Percentiles rank a stretch among this genome's conserved stretches.
Evolutionary conservation across 1,284 basidiomycete genomes (phyloP).

Genomic region (Abortiporus biennis): DNA sequence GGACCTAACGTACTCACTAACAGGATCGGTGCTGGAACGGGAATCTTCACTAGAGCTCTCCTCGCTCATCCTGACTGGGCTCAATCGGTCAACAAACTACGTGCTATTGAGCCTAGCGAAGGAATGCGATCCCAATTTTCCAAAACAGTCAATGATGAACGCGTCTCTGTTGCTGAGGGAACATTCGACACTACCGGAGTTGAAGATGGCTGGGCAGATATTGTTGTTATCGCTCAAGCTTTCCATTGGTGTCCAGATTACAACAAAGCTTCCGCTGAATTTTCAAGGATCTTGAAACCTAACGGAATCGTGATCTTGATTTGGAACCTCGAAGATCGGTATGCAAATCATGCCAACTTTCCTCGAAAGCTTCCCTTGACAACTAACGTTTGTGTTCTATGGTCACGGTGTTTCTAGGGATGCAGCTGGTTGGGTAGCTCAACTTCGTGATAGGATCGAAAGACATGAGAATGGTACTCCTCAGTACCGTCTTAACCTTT

Average conservation of each 20-base stretch:
- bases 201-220: conserved; percentile 63
- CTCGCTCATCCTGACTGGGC: conserved; percentile 56
- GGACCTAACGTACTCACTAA: not conserved
- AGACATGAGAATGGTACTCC: conserved; percentile 60
- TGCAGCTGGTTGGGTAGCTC: conserved; percentile 59
- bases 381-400: not conserved
- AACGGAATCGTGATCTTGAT: conserved; percentile 58
- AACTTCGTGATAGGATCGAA: conserved; percentile 61
- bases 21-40: conserved; percentile 71
- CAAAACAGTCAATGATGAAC: conserved; percentile 42
- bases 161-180: conserved; percentile 49
- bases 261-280: conserved; percentile 56
- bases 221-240: conserved; percentile 74
- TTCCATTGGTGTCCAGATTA: conserved; percentile 82
- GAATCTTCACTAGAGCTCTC: conserved; percentile 74
- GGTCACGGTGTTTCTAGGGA: conserved; percentile 33
- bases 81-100: conserved; percentile 40
- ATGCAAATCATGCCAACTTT: conserved; percentile 9
- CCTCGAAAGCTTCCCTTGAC: not conserved
- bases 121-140: conserved; percentile 66
- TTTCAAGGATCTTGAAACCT: conserved; percentile 66
- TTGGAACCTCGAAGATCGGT: conserved; percentile 80
- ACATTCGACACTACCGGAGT: conserved; percentile 58
- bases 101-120: conserved; percentile 66
- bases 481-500: conserved; percentile 67